Conservation (phyloP, 1,284 basidiomycete genomes). For the Marasmius oreades region DNA sequence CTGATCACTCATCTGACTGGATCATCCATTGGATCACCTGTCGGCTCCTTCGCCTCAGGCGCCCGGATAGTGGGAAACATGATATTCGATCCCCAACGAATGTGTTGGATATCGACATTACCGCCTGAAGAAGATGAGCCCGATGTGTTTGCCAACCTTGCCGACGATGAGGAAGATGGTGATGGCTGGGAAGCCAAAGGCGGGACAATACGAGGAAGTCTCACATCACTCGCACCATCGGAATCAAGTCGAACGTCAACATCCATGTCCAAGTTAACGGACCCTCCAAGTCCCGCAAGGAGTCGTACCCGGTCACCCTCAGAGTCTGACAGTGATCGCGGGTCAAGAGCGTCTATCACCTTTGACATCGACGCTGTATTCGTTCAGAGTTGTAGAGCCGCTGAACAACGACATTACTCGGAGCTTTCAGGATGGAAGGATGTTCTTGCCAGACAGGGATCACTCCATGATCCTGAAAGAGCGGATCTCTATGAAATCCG, state of each 20-base stretch:
- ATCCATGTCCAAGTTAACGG: constrained; percentile 34
- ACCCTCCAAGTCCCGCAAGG: constrained; percentile 56
- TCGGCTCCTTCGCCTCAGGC: constrained; percentile 71
- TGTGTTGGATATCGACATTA: constrained; percentile 90
- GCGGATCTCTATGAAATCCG: constrained; percentile 74
- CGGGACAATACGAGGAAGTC: constrained; percentile 71
- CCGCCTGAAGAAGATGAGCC: constrained; percentile 89
- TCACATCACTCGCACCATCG: constrained; percentile 36
- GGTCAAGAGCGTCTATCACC: constrained; percentile 69
- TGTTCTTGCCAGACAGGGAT: constrained; percentile 38
- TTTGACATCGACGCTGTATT: constrained; percentile 74
- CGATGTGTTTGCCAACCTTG: constrained; percentile 87
- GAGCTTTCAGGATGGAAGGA: constrained; percentile 85
- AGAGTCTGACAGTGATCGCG: constrained; percentile 72
- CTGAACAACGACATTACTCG: constrained; percentile 73
- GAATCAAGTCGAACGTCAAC: constrained; percentile 34
- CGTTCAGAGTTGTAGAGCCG: constrained; percentile 64
- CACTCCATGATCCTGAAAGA: constrained; percentile 49
- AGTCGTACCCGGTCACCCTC: constrained; percentile 63
- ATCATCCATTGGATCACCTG: constrained; percentile 75
- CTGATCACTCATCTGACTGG: constrained; percentile 90
- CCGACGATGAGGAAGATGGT: constrained; percentile 80
- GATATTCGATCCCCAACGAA: constrained; percentile 90
- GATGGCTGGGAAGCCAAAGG: constrained; percentile 68
- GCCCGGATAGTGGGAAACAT: constrained; percentile 92